Percentiles rank a stretch among this genome's conserved stretches.
Conservation (phyloP, 371 early-diverging fungal species). For the Actinomortierella ambigua region DNA sequence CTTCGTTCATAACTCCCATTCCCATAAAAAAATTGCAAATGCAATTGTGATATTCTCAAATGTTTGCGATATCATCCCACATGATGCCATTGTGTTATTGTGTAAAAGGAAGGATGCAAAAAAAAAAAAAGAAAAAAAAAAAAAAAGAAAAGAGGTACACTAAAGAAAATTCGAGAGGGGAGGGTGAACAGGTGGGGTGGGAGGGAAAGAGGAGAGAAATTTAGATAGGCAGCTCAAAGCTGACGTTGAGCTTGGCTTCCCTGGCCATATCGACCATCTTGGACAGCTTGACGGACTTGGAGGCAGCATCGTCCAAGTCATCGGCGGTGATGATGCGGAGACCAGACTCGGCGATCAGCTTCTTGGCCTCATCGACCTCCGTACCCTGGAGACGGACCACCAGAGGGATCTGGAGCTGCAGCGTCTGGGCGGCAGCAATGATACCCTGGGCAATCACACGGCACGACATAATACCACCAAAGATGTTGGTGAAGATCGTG, state of each 20-base stretch:
- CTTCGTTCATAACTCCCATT: too few relatives aligned
- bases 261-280: conserved; percentile 82
- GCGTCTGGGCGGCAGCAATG: conserved; percentile 91
- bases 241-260: conserved; percentile 70
- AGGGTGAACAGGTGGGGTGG: too few relatives aligned
- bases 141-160: too few relatives aligned
- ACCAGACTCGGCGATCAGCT: conserved; percentile 88
- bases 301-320: conserved; percentile 95
- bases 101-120: too few relatives aligned
- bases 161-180: too few relatives aligned
- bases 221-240: conserved; percentile 59
- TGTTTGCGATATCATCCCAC: too few relatives aligned
- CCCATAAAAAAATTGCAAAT: too few relatives aligned
- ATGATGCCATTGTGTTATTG: too few relatives aligned
- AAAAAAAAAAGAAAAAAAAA: too few relatives aligned
- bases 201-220: conserved; percentile 1
- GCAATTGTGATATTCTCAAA: too few relatives aligned
- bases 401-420: conserved; percentile 91
- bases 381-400: conserved; percentile 97
- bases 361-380: conserved; percentile 85
- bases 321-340: conserved; percentile 92
- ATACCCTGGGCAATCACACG: conserved; percentile 98
- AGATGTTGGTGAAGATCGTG: conserved; percentile 99
- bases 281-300: conserved; percentile 91
- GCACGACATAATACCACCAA: conserved; percentile 99